Base-by-base conservation (phyloP, 164 flowering plant species). In the Vitis rotundifolia region DNA sequence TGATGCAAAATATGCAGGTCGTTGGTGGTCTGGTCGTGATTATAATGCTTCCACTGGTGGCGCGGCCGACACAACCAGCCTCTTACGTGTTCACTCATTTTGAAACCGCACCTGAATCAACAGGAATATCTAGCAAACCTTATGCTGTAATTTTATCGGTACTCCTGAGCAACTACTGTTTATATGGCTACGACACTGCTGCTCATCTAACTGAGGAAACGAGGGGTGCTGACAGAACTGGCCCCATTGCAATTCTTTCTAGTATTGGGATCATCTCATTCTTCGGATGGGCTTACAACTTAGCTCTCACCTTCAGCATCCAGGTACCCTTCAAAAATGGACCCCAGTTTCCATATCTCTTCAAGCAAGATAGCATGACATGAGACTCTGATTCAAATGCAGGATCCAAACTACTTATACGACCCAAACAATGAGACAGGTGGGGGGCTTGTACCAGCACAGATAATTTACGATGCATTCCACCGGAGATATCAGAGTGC, bases 171-270 rank as follows among this genome's bases (percentile, higher is more conserved):
- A 29, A 79, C 8, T 79, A 73, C 57, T 74, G 71, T 37, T 66
- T 80, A 3, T 77, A 69, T 18, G 80, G 83, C 31, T 80, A 77
- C n/a, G 83, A 80, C 44, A 29, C 77, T 57, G 82, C 82, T 11
- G 78, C 82, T 52, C 80, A 79, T 73, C 63, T 79, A 47, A 79
- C 82, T 9, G 82, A 79, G 54, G 82, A 79, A 66, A 79, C 77
- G 0, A 80, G 74, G 66, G 83, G 83, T 6, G 71, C 83, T 0
- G 80, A 80, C 55, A 58, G 29, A 59, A 77, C 60, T 18, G 83
- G 83, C 9, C 83, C 83, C 0, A 11, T 29, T 8, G 83, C 80
- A 12, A 80, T 80, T 68, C 76, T 80, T 31, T 68, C 76, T 50
- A 60, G 69, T 47, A 74, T 80, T 14, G 80, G 78, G 47, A 77